A percentile compares a stretch with the other conserved stretches of the same genome.
Conservation (phyloP, 1,284 basidiomycete genomes). For the Puccinia hordei region DNA sequence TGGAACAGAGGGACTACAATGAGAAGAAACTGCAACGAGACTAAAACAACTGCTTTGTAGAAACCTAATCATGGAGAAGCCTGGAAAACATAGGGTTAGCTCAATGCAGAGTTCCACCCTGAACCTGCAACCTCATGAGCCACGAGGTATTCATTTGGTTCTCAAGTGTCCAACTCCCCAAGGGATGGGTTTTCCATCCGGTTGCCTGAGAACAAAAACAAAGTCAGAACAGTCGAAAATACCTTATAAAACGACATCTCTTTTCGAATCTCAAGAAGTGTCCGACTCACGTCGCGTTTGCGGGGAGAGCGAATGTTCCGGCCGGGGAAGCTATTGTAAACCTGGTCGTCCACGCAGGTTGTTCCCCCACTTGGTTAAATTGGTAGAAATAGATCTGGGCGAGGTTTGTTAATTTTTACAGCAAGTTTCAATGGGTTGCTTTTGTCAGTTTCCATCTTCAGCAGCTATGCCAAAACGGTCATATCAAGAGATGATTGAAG, state of each 20-base stretch:
- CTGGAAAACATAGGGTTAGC: not conserved
- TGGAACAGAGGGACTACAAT: too few relatives aligned
- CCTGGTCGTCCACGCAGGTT: constrained; percentile 73
- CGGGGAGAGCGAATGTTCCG: constrained; percentile 64
- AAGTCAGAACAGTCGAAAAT: constrained; percentile 44
- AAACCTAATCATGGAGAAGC: too few relatives aligned
- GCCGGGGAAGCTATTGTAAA: constrained; percentile 71
- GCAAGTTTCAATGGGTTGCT: too few relatives aligned
- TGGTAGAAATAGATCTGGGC: constrained; percentile 55
- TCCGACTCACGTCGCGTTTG: not conserved
- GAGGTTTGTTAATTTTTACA: not conserved
- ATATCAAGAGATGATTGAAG: too few relatives aligned
- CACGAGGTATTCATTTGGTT: not conserved
- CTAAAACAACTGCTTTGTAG: too few relatives aligned
- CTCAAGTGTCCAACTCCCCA: constrained; percentile 72
- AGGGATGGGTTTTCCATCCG: constrained; percentile 65
- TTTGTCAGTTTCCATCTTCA: not conserved
- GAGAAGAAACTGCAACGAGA: too few relatives aligned
- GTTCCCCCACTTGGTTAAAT: constrained; percentile 55
- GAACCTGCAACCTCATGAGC: not conserved
- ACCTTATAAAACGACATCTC: not conserved
- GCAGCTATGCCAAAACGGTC: too few relatives aligned
- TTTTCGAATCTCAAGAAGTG: not conserved
- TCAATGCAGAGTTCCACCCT: too few relatives aligned
- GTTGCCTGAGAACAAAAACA: constrained; percentile 63